phyloP scores from a whole-genome alignment of 2,329 filamentous ascomycete genomes.

The Bretziella fagacearum region DNA sequence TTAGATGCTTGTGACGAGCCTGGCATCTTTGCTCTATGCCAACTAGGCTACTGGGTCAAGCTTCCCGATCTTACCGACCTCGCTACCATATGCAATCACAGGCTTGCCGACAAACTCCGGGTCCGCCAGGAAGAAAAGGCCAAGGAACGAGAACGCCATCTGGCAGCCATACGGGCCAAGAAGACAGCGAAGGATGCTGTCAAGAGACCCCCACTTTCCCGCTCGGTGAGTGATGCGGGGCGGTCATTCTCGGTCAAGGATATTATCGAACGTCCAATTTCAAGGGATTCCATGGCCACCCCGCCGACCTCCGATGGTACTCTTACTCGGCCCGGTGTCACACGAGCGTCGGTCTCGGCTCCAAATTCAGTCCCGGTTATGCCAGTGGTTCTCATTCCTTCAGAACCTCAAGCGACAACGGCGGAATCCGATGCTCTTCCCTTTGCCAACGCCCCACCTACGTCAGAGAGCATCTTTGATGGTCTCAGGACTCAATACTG shows the following conservation, averaged over 20 bases:
- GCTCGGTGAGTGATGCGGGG: slow-evolving; percentile 1
- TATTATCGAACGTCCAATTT: background rate
- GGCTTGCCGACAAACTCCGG: slow-evolving; percentile 22
- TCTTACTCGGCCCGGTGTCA: background rate
- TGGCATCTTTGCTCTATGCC: slow-evolving; percentile 50
- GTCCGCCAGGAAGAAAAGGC: slow-evolving; percentile 17
- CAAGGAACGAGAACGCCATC: slow-evolving; percentile 15
- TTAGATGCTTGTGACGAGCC: slow-evolving; percentile 20
- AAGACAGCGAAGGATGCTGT: slow-evolving; percentile 4
- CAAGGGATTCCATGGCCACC: background rate
- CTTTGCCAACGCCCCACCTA: slow-evolving; percentile 17
- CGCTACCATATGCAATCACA: slow-evolving; percentile 28
- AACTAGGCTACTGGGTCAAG: slow-evolving; percentile 49
- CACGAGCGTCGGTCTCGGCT: background rate
- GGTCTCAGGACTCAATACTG: slow-evolving; percentile 42
- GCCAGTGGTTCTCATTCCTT: background rate
- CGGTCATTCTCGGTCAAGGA: slow-evolving; percentile 3
- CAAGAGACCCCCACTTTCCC: slow-evolving; percentile 6
- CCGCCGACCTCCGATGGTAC: background rate
- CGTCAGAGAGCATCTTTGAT: slow-evolving; percentile 37
- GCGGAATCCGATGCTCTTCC: background rate
- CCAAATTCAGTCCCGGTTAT: background rate
- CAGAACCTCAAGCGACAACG: background rate
- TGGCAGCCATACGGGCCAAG: slow-evolving; percentile 14
- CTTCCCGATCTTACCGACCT: slow-evolving; percentile 33